These are phyloP conservation scores for Colletotrichum magnum DNA, from an alignment of 2,329 filamentous ascomycete species.

Conservation along the genomic window DNA sequence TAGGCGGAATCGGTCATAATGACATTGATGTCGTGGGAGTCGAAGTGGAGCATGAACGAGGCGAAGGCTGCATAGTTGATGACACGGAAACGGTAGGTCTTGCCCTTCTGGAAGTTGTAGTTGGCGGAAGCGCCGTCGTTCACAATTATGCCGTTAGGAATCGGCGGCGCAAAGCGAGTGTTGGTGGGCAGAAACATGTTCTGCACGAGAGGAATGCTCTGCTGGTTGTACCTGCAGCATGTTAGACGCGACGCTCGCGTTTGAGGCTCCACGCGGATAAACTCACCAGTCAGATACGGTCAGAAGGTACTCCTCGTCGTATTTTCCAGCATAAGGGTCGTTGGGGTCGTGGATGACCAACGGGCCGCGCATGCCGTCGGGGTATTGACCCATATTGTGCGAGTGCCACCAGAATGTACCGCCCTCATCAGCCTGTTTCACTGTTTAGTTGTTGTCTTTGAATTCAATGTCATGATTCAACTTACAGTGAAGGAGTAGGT, in stretches of 20 bases:
- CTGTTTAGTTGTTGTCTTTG: background rate
- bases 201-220: slow-evolving; percentile 54
- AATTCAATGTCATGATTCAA: slow-evolving; percentile 6
- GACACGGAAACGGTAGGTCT: slow-evolving; percentile 63
- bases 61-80: slow-evolving; percentile 62
- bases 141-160: slow-evolving; percentile 57
- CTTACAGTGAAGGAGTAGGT: slow-evolving; percentile 66
- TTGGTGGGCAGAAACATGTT: slow-evolving; percentile 58
- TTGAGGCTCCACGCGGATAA: background rate
- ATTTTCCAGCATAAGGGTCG: slow-evolving; percentile 65
- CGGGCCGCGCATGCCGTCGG: slow-evolving; percentile 75
- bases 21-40: slow-evolving; percentile 59
- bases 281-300: slow-evolving; percentile 53
- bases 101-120: slow-evolving; percentile 55
- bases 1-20: slow-evolving; percentile 61
- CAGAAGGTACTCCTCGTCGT: slow-evolving; percentile 71
- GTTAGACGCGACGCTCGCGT: slow-evolving; percentile 7
- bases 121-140: slow-evolving; percentile 58
- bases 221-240: slow-evolving; percentile 57
- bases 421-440: slow-evolving; percentile 47
- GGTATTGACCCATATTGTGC: slow-evolving; percentile 75
- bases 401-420: slow-evolving; percentile 72
- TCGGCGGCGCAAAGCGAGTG: slow-evolving; percentile 55
- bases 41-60: slow-evolving; percentile 59
- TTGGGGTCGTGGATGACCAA: slow-evolving; percentile 72